These are phyloP conservation scores for Gossypium davidsonii DNA, from an alignment of 441 rosid species.

Conservation along the genomic window DNA sequence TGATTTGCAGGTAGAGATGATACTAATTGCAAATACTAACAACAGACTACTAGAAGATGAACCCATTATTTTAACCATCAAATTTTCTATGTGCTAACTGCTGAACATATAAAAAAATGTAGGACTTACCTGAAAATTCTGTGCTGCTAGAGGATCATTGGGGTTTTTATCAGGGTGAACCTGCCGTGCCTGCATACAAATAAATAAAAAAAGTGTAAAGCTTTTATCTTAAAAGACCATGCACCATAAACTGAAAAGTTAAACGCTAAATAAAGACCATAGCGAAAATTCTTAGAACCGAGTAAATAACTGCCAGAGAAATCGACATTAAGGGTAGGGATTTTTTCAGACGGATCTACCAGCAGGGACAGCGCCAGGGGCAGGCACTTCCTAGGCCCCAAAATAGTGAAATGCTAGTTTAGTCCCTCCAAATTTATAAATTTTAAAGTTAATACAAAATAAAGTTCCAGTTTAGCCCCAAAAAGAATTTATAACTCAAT, in stretches of 20 bases:
- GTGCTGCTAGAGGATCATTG: slow-evolving; percentile 93
- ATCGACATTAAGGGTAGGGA: background rate
- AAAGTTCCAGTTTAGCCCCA: no score
- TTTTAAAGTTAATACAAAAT: no score
- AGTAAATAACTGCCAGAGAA: background rate
- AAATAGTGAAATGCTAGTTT: no score
- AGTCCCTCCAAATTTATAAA: no score
- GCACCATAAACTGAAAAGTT: background rate
- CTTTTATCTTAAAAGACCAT: slow-evolving; percentile 14
- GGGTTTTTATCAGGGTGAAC: slow-evolving; percentile 98
- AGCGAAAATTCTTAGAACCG: background rate
- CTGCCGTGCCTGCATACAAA: slow-evolving; percentile 71
- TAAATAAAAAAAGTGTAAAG: slow-evolving; percentile 40
- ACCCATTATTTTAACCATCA: background rate
- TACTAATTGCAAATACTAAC: background rate
- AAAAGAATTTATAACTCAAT: no score
- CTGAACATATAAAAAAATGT: background rate
- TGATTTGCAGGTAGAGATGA: background rate
- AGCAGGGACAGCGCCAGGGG: background rate
- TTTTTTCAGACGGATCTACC: background rate
- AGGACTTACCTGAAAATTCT: slow-evolving; percentile 71
- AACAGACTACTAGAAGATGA: background rate
- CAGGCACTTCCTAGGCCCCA: no score
- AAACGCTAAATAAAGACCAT: background rate
- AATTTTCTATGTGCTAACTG: background rate